These are phyloP conservation scores for Fonsecaea pugnacius DNA, from an alignment of 2,329 filamentous ascomycete genomes.

Conservation along the genomic window DNA sequence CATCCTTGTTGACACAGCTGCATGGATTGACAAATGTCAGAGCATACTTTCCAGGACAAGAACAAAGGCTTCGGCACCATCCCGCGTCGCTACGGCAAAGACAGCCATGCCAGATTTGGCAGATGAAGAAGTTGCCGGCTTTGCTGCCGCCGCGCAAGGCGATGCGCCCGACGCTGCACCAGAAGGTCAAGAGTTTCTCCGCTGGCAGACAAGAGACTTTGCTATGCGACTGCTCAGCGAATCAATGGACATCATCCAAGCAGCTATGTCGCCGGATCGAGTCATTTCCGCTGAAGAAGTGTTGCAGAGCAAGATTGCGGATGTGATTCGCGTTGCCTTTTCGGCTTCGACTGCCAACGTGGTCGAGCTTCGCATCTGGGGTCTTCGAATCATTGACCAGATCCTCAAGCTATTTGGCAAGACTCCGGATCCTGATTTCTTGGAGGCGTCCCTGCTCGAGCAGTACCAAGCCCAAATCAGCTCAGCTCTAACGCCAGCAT, in stretches of 20 bases:
- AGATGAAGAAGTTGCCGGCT: conserved; percentile 96
- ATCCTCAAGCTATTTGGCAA: conserved; percentile 92
- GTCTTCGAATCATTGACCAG: conserved; percentile 89
- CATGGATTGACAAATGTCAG: conserved; percentile 91
- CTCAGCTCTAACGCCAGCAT: conserved; percentile 92
- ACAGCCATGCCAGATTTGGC: conserved; percentile 73
- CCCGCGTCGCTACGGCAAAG: conserved; percentile 40
- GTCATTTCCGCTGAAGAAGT: conserved; percentile 77
- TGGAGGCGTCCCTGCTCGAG: conserved; percentile 94
- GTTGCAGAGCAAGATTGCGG: conserved; percentile 81
- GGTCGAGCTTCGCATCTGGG: conserved; percentile 84
- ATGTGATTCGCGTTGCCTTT: conserved; percentile 95
- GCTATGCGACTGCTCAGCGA: conserved; percentile 87
- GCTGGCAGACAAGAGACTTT: conserved; percentile 95
- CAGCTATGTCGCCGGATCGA: conserved; percentile 76
- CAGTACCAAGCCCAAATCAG: conserved; percentile 99
- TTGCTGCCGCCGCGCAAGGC: conserved; percentile 70
- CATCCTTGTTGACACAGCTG: conserved; percentile 73
- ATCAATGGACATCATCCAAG: conserved; percentile 76
- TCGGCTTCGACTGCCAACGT: conserved; percentile 95
- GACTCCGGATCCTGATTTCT: conserved; percentile 92
- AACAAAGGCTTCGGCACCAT: conserved; percentile 61
- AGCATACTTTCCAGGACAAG: conserved; percentile 86
- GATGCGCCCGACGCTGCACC: conserved; percentile 55
- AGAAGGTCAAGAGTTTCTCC: conserved; percentile 80